Base-by-base conservation (phyloP, 805 yeast species). In the Cyberlindnera xishuangbannaensis region DNA sequence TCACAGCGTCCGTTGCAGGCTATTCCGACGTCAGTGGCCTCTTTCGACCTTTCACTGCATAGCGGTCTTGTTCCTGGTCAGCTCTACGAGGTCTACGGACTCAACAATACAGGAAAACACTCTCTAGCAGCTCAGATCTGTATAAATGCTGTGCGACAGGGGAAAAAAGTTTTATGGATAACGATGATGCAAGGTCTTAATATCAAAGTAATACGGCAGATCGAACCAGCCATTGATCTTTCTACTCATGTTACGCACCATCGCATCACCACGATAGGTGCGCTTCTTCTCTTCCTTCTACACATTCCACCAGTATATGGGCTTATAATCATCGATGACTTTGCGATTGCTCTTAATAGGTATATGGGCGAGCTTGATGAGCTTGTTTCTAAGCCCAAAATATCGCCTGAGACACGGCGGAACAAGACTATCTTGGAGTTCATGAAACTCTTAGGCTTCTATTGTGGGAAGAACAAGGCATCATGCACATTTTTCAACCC, bases 21-120 rank as follows among this genome's bases (percentile, higher is more conserved):
- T 2, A 32, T 43, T 6, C 36, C 49, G 5, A 42, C 51, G 1
- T 28, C 36, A 1, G 26, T 50, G 4, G 15, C 28, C 4, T 25
- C 34, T 2, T 30, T 50, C n/a, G 48, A 50, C 25, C 34, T 28
- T 13, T 37, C 39, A 10, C 30, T 50, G 5, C 39, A 34, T 15
- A 53, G 55, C 2, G 55, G 55, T 4, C 19, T 50, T n/a, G 33
- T 41, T 3, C 52, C 53, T 2, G 51, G 51, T 2, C 52, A 45
- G 33, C 28, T 47, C 14, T 48, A 48, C 26, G 55, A 50, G 28
- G 6, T 50, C 6, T 25, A 34, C 8, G 49, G 50, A 1, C 30
- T 48, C 12, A 47, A 44, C 35, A 49, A 49, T 15, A 31, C 44
- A 3, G 55, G 55, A 7, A 48, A 44, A 28, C 15, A 27, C 3